phyloP scores from a whole-genome alignment of 1,284 basidiomycete species.

The Ganoderma sp. region DNA sequence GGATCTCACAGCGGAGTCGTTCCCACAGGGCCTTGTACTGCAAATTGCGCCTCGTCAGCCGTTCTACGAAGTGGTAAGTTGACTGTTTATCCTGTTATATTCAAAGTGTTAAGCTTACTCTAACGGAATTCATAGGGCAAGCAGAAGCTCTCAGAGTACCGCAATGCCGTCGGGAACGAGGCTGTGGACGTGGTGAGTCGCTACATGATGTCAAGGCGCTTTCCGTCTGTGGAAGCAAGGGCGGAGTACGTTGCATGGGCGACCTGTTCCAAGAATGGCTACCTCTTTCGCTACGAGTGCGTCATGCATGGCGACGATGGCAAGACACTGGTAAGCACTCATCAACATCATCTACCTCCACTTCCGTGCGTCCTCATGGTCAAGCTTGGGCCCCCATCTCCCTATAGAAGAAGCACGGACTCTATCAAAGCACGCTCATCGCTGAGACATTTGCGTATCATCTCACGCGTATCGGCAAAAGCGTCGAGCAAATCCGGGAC shows the following conservation, averaged over 20 bases:
- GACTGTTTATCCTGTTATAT: too few relatives aligned
- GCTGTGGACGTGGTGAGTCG: neutral
- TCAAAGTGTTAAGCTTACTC: too few relatives aligned
- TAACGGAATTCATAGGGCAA: too few relatives aligned
- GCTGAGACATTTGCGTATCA: neutral
- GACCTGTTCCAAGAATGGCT: too few relatives aligned
- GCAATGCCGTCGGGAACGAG: neutral
- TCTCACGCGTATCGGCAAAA: neutral
- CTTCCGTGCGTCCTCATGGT: neutral
- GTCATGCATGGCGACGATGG: neutral
- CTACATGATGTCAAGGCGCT: neutral
- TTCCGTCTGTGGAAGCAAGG: neutral
- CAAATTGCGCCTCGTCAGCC: neutral
- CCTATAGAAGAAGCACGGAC: neutral
- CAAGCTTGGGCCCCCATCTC: too few relatives aligned
- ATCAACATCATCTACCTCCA: too few relatives aligned
- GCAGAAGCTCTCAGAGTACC: neutral
- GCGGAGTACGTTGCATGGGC: neutral
- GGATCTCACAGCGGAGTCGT: neutral
- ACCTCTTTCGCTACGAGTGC: neutral
- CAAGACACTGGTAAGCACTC: neutral
- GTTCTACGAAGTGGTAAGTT: neutral
- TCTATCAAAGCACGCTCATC: neutral
- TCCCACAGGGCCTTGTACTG: neutral
- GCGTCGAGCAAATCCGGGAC: neutral